These are phyloP conservation scores for Sugiyamaella valdiviana DNA, from an alignment of 805 yeast genomes.

Conservation along the genomic window DNA sequence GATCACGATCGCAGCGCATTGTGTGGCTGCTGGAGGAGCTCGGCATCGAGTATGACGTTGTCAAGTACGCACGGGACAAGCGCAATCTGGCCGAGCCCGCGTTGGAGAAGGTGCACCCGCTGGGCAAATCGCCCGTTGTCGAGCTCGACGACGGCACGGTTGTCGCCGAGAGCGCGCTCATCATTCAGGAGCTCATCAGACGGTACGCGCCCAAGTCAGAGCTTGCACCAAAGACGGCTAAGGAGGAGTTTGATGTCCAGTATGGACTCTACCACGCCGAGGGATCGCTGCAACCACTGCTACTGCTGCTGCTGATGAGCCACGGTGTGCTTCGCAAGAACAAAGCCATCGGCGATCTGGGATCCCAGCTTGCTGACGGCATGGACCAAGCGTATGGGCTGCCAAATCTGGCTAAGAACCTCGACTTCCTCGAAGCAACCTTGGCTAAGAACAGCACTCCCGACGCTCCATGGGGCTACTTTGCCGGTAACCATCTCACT, in stretches of 20 bases:
- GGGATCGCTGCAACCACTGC: constrained; percentile 50
- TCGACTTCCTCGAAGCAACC: constrained; percentile 39
- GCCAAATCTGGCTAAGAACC: constrained; percentile 40
- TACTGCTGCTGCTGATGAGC: constrained; percentile 35
- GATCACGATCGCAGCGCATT: constrained; percentile 54
- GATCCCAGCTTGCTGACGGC: constrained; percentile 39
- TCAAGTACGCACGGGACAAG: constrained; percentile 45
- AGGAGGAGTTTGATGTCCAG: constrained; percentile 41
- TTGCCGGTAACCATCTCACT: constrained; percentile 54
- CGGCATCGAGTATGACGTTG: constrained; percentile 47
- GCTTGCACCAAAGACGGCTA: constrained; percentile 36
- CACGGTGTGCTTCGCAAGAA: constrained; percentile 26
- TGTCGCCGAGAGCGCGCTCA: constrained; percentile 57
- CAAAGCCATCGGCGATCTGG: constrained; percentile 39
- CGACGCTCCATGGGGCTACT: constrained; percentile 36
- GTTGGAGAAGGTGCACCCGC: constrained; percentile 48
- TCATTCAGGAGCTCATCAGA: constrained; percentile 45
- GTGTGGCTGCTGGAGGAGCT: constrained; percentile 62
- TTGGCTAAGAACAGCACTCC: constrained; percentile 37
- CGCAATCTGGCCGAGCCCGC: constrained; percentile 46
- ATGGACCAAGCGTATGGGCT: constrained; percentile 45
- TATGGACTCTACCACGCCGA: constrained; percentile 56
- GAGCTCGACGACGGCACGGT: constrained; percentile 37
- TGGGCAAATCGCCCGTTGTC: constrained; percentile 59
- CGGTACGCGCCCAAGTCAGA: constrained; percentile 42